These are phyloP conservation scores for Pseudoscleropodium purum DNA, from an alignment of 225 moss, liverwort and hornwort genomes.

Conservation along the genomic window DNA sequence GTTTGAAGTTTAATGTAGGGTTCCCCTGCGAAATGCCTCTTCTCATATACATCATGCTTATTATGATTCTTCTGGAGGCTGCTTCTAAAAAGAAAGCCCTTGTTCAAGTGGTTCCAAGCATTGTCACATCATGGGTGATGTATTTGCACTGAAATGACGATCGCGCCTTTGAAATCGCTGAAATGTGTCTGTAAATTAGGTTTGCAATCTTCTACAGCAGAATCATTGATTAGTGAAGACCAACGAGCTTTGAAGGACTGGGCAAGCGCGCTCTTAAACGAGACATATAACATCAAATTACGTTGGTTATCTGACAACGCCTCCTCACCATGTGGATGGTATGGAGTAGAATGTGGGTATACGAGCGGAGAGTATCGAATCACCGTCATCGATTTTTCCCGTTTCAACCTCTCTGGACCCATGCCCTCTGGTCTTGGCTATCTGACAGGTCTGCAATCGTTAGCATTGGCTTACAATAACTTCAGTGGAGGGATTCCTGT, in stretches of 20 bases:
- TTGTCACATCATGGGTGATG: background rate
- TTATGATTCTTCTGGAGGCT: background rate
- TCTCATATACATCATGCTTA: background rate
- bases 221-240: slow-evolving; percentile 5
- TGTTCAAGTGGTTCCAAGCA: background rate
- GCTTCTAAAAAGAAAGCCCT: too few species aligned
- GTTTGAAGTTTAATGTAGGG: background rate
- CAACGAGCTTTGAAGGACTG: slow-evolving; percentile 7
- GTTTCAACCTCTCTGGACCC: slow-evolving; percentile 18
- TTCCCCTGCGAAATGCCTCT: background rate
- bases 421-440: slow-evolving; percentile 27
- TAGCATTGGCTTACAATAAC: slow-evolving; percentile 36
- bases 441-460: slow-evolving; percentile 12
- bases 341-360: slow-evolving; percentile 22
- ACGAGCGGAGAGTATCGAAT: slow-evolving; percentile 10
- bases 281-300: background rate
- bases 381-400: slow-evolving; percentile 7
- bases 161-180: background rate
- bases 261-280: slow-evolving; percentile 6
- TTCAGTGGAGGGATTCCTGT: slow-evolving; percentile 50
- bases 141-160: background rate
- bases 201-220: slow-evolving; percentile 2
- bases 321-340: slow-evolving; percentile 18
- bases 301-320: slow-evolving; percentile 3
- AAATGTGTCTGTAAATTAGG: background rate